Evolutionary conservation across 2,329 filamentous ascomycete species (phyloP).

Genomic region (Trichoderma koningii): DNA sequence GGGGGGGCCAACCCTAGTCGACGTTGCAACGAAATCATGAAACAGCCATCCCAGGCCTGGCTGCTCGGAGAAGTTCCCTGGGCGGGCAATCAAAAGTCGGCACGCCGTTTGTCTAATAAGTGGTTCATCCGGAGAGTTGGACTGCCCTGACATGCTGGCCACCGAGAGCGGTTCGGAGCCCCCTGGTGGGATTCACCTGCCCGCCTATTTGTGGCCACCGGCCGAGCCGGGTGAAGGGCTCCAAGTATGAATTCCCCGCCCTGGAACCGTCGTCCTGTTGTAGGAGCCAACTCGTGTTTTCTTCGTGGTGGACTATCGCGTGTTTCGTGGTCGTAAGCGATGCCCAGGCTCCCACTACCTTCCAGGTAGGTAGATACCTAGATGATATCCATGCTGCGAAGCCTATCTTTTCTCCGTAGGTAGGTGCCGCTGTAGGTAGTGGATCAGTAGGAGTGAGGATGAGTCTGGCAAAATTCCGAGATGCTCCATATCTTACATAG

Average conservation of each 20-base stretch:
- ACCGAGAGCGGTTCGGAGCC: slow-evolving; percentile 5
- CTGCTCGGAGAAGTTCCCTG: slow-evolving; percentile 18
- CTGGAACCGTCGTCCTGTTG: neutral
- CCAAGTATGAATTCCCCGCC: too few relatives aligned
- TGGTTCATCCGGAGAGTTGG: slow-evolving; percentile 20
- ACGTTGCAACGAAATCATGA: slow-evolving; percentile 19
- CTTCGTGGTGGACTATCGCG: too few relatives aligned
- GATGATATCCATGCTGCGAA: too few relatives aligned
- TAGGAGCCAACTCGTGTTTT: too few relatives aligned
- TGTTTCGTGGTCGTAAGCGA: too few relatives aligned
- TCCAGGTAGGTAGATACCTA: too few relatives aligned
- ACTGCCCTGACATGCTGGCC: neutral
- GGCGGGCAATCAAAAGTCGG: slow-evolving; percentile 13
- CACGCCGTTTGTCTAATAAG: slow-evolving; percentile 4
- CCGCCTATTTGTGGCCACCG: neutral
- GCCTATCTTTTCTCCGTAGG: too few relatives aligned
- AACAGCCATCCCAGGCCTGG: slow-evolving; percentile 7
- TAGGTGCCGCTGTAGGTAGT: too few relatives aligned
- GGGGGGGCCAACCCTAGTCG: slow-evolving; percentile 7
- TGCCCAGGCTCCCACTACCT: too few relatives aligned
- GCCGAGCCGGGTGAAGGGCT: neutral
- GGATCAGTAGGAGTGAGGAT: neutral
- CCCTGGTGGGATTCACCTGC: neutral
- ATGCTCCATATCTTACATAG: neutral
- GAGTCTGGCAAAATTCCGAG: neutral